These are phyloP conservation scores for Clausena lansium DNA, from an alignment of 345 rosid species.

Conservation along the genomic window DNA sequence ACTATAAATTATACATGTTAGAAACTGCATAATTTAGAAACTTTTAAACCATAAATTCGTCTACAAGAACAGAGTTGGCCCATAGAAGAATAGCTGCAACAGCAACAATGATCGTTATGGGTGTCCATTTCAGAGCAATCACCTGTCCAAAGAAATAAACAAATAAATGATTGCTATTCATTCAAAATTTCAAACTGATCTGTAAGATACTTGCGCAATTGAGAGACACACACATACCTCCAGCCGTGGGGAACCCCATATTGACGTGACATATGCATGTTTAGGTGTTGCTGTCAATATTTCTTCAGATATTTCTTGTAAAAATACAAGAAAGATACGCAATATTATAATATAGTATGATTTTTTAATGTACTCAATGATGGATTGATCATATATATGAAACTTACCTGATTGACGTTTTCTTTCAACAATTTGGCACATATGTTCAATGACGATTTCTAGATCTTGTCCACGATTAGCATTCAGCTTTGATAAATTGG, in stretches of 20 bases:
- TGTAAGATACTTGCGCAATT: background rate
- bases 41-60: conserved; percentile 38
- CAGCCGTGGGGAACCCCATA: conserved; percentile 48
- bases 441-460: conserved; percentile 31
- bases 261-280: conserved; percentile 18
- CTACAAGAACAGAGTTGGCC: conserved; percentile 34
- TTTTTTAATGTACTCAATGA: background rate
- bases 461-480: conserved; percentile 35
- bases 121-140: conserved; percentile 61
- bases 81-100: conserved; percentile 41
- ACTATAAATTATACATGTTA: no score
- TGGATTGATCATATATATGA: background rate
- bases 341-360: background rate
- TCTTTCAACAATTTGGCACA: conserved; percentile 42
- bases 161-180: background rate
- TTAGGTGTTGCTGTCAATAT: background rate
- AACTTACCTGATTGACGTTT: conserved; percentile 29
- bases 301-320: conserved; percentile 34
- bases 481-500: conserved; percentile 50
- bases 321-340: background rate
- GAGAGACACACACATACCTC: conserved; percentile 30
- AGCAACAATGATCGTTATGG: conserved; percentile 34
- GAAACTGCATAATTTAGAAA: background rate
- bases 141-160: conserved; percentile 25
- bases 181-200: no score